Conservation (phyloP, 306 rosid genomes). For the Pyrus betulifolia region DNA sequence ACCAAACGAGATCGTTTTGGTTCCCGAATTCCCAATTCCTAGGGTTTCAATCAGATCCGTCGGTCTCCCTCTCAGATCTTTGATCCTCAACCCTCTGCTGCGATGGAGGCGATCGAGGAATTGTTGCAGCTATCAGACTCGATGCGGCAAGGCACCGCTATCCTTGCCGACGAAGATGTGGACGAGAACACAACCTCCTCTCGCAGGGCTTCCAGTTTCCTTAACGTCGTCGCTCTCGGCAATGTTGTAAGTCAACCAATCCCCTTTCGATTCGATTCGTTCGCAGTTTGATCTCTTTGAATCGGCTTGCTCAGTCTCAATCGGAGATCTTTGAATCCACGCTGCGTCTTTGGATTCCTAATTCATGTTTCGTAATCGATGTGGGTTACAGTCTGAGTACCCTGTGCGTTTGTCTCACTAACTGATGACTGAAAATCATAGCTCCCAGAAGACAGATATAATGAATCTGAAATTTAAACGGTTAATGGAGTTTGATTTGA, state of each 20-base stretch:
- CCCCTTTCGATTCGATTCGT: neutral
- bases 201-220: conserved; percentile 77
- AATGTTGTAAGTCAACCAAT: conserved; percentile 63
- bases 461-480: neutral
- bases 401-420: neutral
- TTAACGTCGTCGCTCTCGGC: conserved; percentile 88
- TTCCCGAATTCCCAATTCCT: conserved; percentile 16
- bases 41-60: conserved; percentile 30
- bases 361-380: too few species aligned
- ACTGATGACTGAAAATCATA: neutral
- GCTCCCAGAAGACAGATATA: neutral
- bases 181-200: conserved; percentile 60
- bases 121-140: conserved; percentile 73
- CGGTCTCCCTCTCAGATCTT: conserved; percentile 20
- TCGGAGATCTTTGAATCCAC: conserved; percentile 14
- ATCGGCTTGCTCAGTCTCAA: neutral
- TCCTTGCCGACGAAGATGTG: conserved; percentile 90
- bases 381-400: neutral
- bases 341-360: neutral
- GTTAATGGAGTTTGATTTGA: neutral
- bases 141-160: conserved; percentile 82
- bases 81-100: conserved; percentile 12
- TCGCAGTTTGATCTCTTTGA: neutral
- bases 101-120: conserved; percentile 97
- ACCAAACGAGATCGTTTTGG: conserved; percentile 1